A percentile compares a stretch with the other conserved stretches of the same genome.
Evolutionary conservation across 2,329 filamentous ascomycete genomes (phyloP).

Genomic region (Curvularia hawaiiensis): DNA sequence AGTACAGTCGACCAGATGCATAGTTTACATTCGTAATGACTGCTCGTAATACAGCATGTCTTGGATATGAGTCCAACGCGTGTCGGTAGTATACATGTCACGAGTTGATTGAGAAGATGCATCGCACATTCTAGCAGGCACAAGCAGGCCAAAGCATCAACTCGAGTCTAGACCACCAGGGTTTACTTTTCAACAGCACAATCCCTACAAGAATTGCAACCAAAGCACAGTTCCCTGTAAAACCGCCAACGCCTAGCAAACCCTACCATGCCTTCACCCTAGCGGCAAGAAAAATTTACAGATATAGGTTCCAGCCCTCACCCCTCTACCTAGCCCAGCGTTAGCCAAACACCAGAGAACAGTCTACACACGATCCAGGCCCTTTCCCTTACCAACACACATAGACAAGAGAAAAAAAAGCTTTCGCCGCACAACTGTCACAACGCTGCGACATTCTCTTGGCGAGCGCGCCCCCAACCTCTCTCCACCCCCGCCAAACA

Average conservation of each 20-base stretch:
- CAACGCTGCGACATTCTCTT: slow-evolving; percentile 1
- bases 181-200: not conserved
- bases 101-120: not conserved
- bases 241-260: not conserved
- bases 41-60: not conserved
- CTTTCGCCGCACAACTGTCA: not conserved
- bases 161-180: not conserved
- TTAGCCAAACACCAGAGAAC: not conserved
- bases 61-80: not conserved
- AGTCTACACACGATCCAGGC: too few relatives aligned
- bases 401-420: not conserved
- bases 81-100: not conserved
- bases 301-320: not conserved
- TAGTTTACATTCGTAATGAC: not conserved
- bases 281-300: not conserved
- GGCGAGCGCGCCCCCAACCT: not conserved
- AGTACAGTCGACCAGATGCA: not conserved
- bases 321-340: too few relatives aligned
- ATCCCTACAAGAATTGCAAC: not conserved
- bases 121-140: not conserved
- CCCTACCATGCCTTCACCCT: not conserved
- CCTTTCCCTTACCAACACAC: too few relatives aligned
- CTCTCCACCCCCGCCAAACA: not conserved
- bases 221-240: not conserved
- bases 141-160: not conserved